phyloP scores from a whole-genome alignment of 768 basidiomycete species.

The Collybia mongolica region DNA sequence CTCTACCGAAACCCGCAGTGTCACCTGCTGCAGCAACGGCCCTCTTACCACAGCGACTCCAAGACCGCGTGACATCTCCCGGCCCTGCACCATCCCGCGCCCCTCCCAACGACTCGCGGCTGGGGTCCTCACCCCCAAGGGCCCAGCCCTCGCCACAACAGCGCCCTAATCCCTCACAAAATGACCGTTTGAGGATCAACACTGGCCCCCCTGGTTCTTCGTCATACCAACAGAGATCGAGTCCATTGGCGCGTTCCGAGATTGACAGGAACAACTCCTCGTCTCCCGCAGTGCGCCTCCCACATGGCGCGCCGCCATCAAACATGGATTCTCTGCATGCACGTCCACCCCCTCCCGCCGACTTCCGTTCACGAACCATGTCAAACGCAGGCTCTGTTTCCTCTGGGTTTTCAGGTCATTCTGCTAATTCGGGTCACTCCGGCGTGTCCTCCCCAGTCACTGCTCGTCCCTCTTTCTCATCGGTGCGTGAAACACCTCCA shows the following conservation, averaged over 20 bases:
- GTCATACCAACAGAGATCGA: constrained; percentile 30
- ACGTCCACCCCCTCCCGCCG: constrained; percentile 19
- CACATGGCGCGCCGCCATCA: constrained; percentile 12
- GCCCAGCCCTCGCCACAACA: constrained; percentile 15
- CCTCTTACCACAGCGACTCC: constrained; percentile 50
- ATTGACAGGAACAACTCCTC: constrained; percentile 11
- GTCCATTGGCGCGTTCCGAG: constrained; percentile 31
- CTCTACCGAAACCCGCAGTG: constrained; percentile 33
- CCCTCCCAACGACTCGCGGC: constrained; percentile 7
- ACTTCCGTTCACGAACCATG: constrained; percentile 16
- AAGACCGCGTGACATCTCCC: constrained; percentile 37
- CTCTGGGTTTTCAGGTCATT: background rate
- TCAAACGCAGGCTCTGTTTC: constrained; percentile 16
- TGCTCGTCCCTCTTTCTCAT: constrained; percentile 11
- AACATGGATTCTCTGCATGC: constrained; percentile 18
- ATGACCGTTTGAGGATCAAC: constrained; percentile 31
- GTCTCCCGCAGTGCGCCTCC: constrained; percentile 14
- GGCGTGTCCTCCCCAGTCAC: constrained; percentile 7
- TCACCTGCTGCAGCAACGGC: constrained; percentile 40
- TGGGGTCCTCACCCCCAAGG: constrained; percentile 2
- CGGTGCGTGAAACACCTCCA: constrained; percentile 2
- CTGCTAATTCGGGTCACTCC: constrained; percentile 1
- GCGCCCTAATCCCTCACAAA: constrained; percentile 21
- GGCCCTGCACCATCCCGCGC: constrained; percentile 10
- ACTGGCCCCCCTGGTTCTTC: constrained; percentile 18